Evolutionary conservation across 208 protist genomes (phyloP).

Genomic region (Crithidia thermophila): DNA sequence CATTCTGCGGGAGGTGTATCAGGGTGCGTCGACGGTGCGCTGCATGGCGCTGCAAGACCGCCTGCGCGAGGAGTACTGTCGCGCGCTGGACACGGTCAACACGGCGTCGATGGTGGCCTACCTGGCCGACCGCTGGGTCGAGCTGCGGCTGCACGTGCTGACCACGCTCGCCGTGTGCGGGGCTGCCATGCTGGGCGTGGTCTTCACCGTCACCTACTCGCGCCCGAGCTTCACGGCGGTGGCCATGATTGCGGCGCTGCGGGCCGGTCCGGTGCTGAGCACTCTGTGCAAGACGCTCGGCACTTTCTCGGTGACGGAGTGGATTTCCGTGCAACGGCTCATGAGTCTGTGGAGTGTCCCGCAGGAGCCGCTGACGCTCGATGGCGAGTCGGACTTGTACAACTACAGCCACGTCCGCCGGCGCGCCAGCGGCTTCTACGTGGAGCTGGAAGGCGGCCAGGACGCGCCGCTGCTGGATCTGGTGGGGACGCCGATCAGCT

Average conservation of each 20-base stretch:
- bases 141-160: slow-evolving; percentile 55
- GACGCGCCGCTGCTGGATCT: slow-evolving; percentile 13
- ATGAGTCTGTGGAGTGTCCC: slow-evolving; percentile 55
- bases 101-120: slow-evolving; percentile 55
- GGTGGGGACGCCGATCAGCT: slow-evolving; percentile 7
- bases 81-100: slow-evolving; percentile 65
- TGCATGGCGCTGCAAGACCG: slow-evolving; percentile 59
- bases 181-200: slow-evolving; percentile 47
- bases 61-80: slow-evolving; percentile 73
- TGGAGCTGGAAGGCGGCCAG: slow-evolving; percentile 20
- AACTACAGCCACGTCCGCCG: slow-evolving; percentile 29
- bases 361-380: slow-evolving; percentile 44
- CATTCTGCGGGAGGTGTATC: slow-evolving; percentile 60
- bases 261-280: slow-evolving; percentile 39
- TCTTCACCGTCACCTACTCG: slow-evolving; percentile 43
- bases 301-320: slow-evolving; percentile 48
- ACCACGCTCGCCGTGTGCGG: slow-evolving; percentile 43
- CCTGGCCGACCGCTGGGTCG: slow-evolving; percentile 64
- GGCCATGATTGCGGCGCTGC: slow-evolving; percentile 49
- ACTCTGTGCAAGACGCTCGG: slow-evolving; percentile 43
- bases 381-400: slow-evolving; percentile 27
- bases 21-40: slow-evolving; percentile 57
- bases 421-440: neutral
- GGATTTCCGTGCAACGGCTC: slow-evolving; percentile 56
- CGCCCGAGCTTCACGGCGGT: slow-evolving; percentile 53